These are phyloP conservation scores for Emmonsia crescens DNA, from an alignment of 2,329 filamentous ascomycete species.

Conservation along the genomic window DNA sequence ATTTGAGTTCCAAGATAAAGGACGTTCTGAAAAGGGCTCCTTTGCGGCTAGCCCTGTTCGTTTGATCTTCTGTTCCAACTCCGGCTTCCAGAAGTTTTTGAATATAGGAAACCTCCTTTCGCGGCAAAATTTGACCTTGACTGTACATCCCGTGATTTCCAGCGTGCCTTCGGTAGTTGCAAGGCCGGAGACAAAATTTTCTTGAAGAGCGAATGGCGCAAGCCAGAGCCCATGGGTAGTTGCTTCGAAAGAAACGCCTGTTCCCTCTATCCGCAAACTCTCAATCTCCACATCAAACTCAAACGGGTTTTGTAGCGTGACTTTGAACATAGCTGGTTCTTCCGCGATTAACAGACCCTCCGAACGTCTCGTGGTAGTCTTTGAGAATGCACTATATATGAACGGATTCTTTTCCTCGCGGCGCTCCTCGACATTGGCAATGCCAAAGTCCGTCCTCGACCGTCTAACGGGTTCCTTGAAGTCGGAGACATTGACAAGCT, in stretches of 20 bases:
- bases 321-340: slow-evolving; percentile 64
- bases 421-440: slow-evolving; percentile 31
- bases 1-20: slow-evolving; percentile 34
- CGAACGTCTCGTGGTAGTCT: slow-evolving; percentile 46
- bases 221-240: slow-evolving; percentile 55
- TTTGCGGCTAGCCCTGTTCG: slow-evolving; percentile 55
- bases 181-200: slow-evolving; percentile 58
- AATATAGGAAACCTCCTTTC: slow-evolving; percentile 80
- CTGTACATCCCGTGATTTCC: slow-evolving; percentile 63
- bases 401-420: slow-evolving; percentile 58
- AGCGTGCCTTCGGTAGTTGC: slow-evolving; percentile 58
- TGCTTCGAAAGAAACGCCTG: slow-evolving; percentile 62
- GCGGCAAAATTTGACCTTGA: slow-evolving; percentile 71
- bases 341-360: slow-evolving; percentile 66
- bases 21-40: slow-evolving; percentile 38
- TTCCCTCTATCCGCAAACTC: slow-evolving; percentile 60
- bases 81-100: slow-evolving; percentile 60
- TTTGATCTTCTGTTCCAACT: slow-evolving; percentile 64
- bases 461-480: slow-evolving; percentile 57
- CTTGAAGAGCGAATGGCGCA: slow-evolving; percentile 73
- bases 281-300: slow-evolving; percentile 89
- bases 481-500: slow-evolving; percentile 52
- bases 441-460: slow-evolving; percentile 40
- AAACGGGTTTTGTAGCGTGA: slow-evolving; percentile 87
- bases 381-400: slow-evolving; percentile 87